Evolutionary conservation across 139 green algal species (phyloP).

Genomic region (Pseudopediastrum boryanum): DNA sequence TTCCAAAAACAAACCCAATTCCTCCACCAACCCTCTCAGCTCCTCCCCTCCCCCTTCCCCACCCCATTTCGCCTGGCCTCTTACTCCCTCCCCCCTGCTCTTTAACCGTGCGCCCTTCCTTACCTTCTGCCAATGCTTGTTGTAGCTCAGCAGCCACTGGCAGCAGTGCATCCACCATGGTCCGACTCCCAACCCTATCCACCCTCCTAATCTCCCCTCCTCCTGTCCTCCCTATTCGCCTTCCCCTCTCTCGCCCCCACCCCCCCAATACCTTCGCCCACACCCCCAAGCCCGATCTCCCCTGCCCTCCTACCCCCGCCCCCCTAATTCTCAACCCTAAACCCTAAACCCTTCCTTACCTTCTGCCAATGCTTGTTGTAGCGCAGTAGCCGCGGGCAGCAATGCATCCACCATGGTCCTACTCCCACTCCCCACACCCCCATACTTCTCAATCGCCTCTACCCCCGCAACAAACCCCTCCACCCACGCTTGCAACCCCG

Average conservation of each 20-base stretch:
- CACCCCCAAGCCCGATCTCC: neutral
- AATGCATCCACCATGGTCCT: constrained; percentile 90
- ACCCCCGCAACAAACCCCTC: constrained; percentile 59
- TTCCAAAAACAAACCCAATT: too few relatives aligned
- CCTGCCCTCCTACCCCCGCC: too few relatives aligned
- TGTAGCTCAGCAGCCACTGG: constrained; percentile 53
- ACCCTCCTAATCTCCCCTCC: too few relatives aligned
- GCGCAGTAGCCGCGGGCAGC: too few relatives aligned
- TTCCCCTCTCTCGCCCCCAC: constrained; percentile 67
- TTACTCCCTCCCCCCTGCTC: neutral
- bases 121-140: constrained; percentile 6
- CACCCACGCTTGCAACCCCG: constrained; percentile 38
- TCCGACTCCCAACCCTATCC: constrained; percentile 66
- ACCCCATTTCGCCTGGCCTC: too few relatives aligned
- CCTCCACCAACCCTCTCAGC: too few relatives aligned
- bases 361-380: too few relatives aligned
- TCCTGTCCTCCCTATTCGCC: constrained; percentile 65
- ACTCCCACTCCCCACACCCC: constrained; percentile 60
- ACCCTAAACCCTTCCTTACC: too few relatives aligned
- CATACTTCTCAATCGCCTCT: constrained; percentile 71
- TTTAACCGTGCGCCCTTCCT: too few relatives aligned
- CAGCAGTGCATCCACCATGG: constrained; percentile 83
- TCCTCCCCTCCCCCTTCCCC: too few relatives aligned
- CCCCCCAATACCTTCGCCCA: constrained; percentile 49
- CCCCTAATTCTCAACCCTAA: too few relatives aligned